Base-by-base conservation (phyloP, 768 basidiomycete species). In the Leccinum uliginosum region DNA sequence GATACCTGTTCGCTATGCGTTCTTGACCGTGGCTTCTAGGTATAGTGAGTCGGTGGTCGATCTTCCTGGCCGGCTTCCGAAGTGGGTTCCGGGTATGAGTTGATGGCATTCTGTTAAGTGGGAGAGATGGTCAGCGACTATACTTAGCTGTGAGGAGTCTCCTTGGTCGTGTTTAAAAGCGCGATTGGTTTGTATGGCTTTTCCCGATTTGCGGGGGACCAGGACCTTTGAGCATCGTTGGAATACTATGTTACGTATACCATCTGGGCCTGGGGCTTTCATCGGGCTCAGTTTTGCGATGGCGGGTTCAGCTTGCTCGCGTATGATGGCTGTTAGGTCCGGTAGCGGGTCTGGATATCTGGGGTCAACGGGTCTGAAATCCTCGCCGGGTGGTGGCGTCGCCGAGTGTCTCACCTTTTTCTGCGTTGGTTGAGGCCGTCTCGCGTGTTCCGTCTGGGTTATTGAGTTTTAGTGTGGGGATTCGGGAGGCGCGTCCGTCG, bases 381-480 rank as follows among this genome's bases (percentile, higher is more conserved):
- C 7, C 7, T 11, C 2, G 1, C 19, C 2, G 0, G 48, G 54
- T 2, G 48, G 48, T 1, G 54, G n/a, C n/a, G n/a, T n/a, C n/a
- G n/a, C n/a, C 54, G 1, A 50, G 38, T 4, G 21, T 4, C 3
- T 4, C 0, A 24, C 54, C 32, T n/a, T 55, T 55, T 3, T 50
- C 48, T 1, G 9, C 6, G 12, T 45, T 45, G 3, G 15, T 45
- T 4, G 19, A 2, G 43, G n/a, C 19, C 11, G 17, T 19, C 1
- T 6, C 17, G n/a, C 3, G 10, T 3, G 9, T 23, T 0, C 49
- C 23, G 1, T 44, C 10, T 2, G 29, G 15, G 2, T 24, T 0
- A 15, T 43, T 50, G 15, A 7, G 0, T 0, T 17, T 15, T 1
- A 59, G 73, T 55, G 71, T 15, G 12, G 51, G 11, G 32, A 51